Evolutionary conservation across 768 basidiomycete genomes (phyloP).

Genomic region (Tricholoma matsutake): DNA sequence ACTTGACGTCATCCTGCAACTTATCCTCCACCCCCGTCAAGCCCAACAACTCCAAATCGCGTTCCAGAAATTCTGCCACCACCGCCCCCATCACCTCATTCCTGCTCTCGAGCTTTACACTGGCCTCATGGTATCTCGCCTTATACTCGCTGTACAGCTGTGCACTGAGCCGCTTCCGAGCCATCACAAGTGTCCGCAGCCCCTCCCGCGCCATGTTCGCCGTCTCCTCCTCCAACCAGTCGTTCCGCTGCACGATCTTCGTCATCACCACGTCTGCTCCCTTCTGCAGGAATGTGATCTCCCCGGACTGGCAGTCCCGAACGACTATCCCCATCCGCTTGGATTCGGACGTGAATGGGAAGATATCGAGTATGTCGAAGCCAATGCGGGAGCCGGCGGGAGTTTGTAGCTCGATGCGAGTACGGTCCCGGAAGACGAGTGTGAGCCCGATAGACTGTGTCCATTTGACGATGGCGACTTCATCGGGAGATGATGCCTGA

Average conservation of each 20-base stretch:
- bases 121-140: constrained; percentile 68
- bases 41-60: constrained; percentile 87
- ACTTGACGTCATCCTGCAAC: constrained; percentile 94
- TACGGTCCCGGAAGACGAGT: constrained; percentile 85
- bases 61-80: constrained; percentile 76
- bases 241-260: constrained; percentile 91
- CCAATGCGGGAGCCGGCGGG: constrained; percentile 59
- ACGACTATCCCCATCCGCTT: constrained; percentile 99
- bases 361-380: constrained; percentile 90
- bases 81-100: constrained; percentile 79
- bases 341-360: constrained; percentile 98
- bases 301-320: constrained; percentile 69
- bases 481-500: constrained; percentile 98
- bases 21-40: constrained; percentile 99
- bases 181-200: constrained; percentile 90
- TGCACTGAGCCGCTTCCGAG: constrained; percentile 67
- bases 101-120: constrained; percentile 72
- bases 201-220: constrained; percentile 99
- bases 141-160: constrained; percentile 77
- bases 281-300: constrained; percentile 90
- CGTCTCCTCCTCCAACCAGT: constrained; percentile 98
- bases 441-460: constrained; percentile 93
- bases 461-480: constrained; percentile 98
- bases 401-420: constrained; percentile 79
- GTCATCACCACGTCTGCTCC: constrained; percentile 99